Conservation (phyloP, 169 alveolate species). For the Plasmodium vivax region DNA sequence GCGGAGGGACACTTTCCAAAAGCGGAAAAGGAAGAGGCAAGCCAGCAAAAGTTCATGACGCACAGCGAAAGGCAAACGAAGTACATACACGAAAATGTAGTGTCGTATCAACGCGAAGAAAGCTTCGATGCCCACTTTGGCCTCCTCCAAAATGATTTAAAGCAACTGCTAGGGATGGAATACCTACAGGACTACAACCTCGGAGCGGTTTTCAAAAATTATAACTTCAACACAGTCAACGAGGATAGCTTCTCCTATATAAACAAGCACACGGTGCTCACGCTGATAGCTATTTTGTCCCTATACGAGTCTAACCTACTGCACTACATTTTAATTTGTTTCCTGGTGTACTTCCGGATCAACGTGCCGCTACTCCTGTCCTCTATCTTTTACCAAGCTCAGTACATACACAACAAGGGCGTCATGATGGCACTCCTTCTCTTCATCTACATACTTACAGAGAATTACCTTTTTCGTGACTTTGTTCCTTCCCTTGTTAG, state of each 20-base stretch:
- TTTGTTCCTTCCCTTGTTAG: conserved; percentile 7
- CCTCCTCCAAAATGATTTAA: conserved; percentile 14
- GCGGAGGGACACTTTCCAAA: neutral
- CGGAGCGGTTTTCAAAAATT: neutral
- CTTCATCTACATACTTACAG: conserved; percentile 31
- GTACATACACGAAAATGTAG: conserved; percentile 31
- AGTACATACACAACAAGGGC: conserved; percentile 61
- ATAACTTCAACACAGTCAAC: conserved; percentile 46
- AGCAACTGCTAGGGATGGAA: conserved; percentile 5
- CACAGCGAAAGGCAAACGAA: conserved; percentile 10
- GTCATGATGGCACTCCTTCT: conserved; percentile 3
- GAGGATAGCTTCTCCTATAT: conserved; percentile 47
- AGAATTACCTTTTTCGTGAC: conserved; percentile 27
- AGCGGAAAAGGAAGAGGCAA: conserved; percentile 5
- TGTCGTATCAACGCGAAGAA: conserved; percentile 54
- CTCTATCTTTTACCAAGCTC: conserved; percentile 27
- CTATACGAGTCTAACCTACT: conserved; percentile 25
- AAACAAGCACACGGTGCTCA: conserved; percentile 27
- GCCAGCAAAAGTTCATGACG: neutral
- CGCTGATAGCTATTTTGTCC: conserved; percentile 32
- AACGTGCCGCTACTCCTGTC: conserved; percentile 10
- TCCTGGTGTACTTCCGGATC: conserved; percentile 29
- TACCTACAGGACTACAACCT: conserved; percentile 33
- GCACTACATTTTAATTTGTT: conserved; percentile 47
- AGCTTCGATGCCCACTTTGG: neutral